phyloP scores from a whole-genome alignment of 2,329 filamentous ascomycete species.

The Nemania serpens region DNA sequence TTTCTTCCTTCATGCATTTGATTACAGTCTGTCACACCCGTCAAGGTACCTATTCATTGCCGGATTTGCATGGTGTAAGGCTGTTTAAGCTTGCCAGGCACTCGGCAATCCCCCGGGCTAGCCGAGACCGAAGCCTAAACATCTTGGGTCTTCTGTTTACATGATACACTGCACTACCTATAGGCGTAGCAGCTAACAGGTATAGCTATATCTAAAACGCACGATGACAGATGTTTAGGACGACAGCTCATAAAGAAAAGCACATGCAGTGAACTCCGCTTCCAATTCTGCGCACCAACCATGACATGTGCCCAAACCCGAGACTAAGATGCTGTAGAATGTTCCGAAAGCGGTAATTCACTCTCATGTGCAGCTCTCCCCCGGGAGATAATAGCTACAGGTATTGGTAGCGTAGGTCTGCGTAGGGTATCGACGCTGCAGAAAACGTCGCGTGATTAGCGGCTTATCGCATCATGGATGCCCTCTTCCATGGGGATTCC shows the following conservation, averaged over 20 bases:
- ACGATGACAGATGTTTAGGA: no score
- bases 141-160: constrained; percentile 8
- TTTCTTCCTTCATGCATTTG: constrained; percentile 13
- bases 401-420: neutral
- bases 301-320: constrained; percentile 11
- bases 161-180: neutral
- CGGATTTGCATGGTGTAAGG: constrained; percentile 15
- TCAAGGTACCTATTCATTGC: constrained; percentile 2
- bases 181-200: neutral
- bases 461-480: constrained; percentile 37
- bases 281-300: neutral
- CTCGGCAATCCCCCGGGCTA: constrained; percentile 38
- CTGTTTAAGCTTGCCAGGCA: constrained; percentile 28
- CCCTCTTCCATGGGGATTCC: constrained; percentile 26
- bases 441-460: constrained; percentile 25
- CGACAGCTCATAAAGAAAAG: neutral
- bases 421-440: no score
- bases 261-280: neutral
- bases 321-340: neutral
- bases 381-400: neutral
- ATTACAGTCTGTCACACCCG: constrained; percentile 18
- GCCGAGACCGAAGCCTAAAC: constrained; percentile 21
- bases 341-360: neutral
- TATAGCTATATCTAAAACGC: neutral
- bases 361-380: no score